Evolutionary conservation across 2,329 filamentous ascomycete genomes (phyloP), one percentile per base, ranked within the genome.

Genomic region (Alternaria triticimaculans): DNA sequence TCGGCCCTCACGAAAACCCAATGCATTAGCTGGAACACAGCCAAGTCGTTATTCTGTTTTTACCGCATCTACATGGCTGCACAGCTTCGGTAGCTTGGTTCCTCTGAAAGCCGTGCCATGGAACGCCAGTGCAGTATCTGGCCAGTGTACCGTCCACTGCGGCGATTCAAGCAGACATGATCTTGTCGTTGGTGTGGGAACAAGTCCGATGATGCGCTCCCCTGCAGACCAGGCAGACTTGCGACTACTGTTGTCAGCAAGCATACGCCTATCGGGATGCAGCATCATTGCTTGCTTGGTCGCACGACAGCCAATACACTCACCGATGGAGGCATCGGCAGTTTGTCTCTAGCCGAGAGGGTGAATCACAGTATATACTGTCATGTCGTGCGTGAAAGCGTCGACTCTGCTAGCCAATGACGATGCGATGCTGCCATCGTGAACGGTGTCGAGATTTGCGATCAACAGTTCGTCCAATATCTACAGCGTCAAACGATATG

Each of bases 151-250:
- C 21, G 49, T 53, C 28, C 49, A 53, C 50, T 20, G 46, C 58
- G 43, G 56, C 51, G 28, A 61, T 67, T 63, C 21, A 62, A 63
- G 64, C 50, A 28, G 60, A 58, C 51, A 63, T 49, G 58, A 45
- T 63, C 23, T 49, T 49, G 45, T 15, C 37, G 25, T 62, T 61
- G 54, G 53, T 64, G 56, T 54, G 30, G 12, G 64, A 53, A 56
- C 8, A n/a, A 25, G 60, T 44, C 55, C 57, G 57, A 68, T 66
- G 64, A 72, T 58, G 64, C 64, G 56, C 63, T 64, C 58, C 43
- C 37, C 21, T 55, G 37, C 53, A 33, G 41, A 20, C 23, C 33
- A 25, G 25, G 28, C 12, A 21, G 21, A 15, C 18, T 49, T 50
- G 15, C 23, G 51, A 68, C 25, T 33, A 33, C 21, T 28, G 43